Percentiles rank a stretch among this genome's conserved stretches.
phyloP scores from a whole-genome alignment of 352 stramenopile species.

The Phytophthora agathidicida region DNA sequence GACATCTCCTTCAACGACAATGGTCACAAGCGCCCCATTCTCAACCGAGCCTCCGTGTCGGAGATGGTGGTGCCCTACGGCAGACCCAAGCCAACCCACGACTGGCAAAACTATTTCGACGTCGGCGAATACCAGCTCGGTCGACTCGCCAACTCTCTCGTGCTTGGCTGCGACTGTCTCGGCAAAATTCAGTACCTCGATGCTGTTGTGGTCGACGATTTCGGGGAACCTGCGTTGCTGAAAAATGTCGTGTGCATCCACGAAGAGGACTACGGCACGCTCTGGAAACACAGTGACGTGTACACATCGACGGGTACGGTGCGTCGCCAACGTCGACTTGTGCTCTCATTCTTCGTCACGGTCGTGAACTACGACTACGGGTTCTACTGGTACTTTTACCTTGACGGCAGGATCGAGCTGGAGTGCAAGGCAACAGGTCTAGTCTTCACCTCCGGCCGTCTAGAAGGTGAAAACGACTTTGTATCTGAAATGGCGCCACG shows the following conservation, averaged over 20 bases:
- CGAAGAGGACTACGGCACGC: slow-evolving; percentile 79
- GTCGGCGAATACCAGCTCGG: slow-evolving; percentile 79
- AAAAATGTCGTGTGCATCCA: slow-evolving; percentile 86
- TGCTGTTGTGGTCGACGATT: slow-evolving; percentile 57
- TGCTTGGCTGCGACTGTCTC: slow-evolving; percentile 83
- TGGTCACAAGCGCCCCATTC: slow-evolving; percentile 44
- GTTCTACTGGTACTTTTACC: slow-evolving; percentile 79
- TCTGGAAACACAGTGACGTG: slow-evolving; percentile 83
- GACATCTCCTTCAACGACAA: slow-evolving; percentile 59
- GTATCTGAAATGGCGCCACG: slow-evolving; percentile 54
- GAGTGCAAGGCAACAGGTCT: slow-evolving; percentile 80
- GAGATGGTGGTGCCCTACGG: slow-evolving; percentile 90
- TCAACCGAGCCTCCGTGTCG: slow-evolving; percentile 68
- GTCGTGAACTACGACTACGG: slow-evolving; percentile 87
- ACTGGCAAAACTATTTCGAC: slow-evolving; percentile 87
- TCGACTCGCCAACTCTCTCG: slow-evolving; percentile 68
- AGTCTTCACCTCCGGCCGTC: slow-evolving; percentile 70
- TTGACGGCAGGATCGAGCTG: slow-evolving; percentile 80
- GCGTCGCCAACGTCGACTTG: slow-evolving; percentile 61
- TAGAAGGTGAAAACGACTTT: slow-evolving; percentile 55
- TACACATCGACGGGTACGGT: slow-evolving; percentile 36
- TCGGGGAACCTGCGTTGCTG: slow-evolving; percentile 52
- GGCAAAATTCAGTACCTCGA: slow-evolving; percentile 88
- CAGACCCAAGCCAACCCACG: slow-evolving; percentile 64
- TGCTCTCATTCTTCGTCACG: slow-evolving; percentile 82